A percentile compares a stretch with the other conserved stretches of the same genome.
Conservation (phyloP, 768 basidiomycete genomes). For the Leccinum broughii region DNA sequence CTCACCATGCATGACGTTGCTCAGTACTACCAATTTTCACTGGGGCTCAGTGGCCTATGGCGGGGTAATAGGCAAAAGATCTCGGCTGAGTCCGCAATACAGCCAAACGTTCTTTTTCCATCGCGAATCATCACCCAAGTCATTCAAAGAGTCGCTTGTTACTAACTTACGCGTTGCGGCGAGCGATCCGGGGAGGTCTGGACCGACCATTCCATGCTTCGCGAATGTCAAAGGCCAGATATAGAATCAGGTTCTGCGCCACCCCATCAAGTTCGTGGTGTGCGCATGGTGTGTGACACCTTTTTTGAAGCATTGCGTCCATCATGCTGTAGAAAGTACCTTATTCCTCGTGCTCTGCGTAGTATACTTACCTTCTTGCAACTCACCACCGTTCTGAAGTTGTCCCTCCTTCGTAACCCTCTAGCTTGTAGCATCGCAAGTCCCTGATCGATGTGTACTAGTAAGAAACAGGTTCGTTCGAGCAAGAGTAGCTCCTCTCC, state of each 20-base stretch:
- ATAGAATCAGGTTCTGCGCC: background rate
- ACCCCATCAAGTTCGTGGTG: constrained; percentile 7
- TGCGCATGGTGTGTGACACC: constrained; percentile 13
- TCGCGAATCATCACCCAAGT: too few relatives aligned
- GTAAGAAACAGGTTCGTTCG: constrained; percentile 18
- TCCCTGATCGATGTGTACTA: constrained; percentile 15
- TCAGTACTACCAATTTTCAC: too few relatives aligned
- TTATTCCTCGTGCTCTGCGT: background rate
- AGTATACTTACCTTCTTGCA: background rate
- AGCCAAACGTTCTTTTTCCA: too few relatives aligned
- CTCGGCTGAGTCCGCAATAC: too few relatives aligned
- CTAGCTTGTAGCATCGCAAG: background rate
- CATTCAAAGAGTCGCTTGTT: too few relatives aligned
- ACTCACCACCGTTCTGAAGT: background rate
- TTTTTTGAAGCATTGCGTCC: constrained; percentile 6
- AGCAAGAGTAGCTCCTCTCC: background rate
- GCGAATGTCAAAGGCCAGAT: background rate
- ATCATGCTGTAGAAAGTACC: constrained; percentile 1
- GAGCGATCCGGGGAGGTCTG: background rate
- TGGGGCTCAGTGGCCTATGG: too few relatives aligned
- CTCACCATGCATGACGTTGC: background rate
- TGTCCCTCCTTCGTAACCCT: background rate
- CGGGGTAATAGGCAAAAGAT: background rate
- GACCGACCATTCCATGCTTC: background rate
- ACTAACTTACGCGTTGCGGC: too few relatives aligned